Evolutionary conservation across 768 basidiomycete species (phyloP).

Genomic region (Hypsizygus marmoreus): DNA sequence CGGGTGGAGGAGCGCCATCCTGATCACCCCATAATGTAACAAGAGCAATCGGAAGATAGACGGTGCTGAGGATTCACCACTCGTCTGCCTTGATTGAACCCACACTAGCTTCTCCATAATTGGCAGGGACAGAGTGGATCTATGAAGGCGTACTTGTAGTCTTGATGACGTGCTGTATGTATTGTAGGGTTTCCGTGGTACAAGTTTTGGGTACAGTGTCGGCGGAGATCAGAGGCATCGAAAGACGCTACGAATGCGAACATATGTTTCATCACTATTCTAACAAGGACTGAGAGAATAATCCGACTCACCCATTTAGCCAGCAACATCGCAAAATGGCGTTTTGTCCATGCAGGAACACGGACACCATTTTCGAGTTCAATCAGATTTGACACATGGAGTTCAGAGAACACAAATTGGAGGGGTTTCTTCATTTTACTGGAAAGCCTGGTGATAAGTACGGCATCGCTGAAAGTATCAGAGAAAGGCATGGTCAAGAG

Average conservation of each 20-base stretch:
- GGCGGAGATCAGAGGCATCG: constrained; percentile 3
- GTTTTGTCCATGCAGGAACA: not conserved
- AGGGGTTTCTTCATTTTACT: not conserved
- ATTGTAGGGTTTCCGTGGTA: constrained; percentile 4
- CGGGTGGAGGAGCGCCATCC: too few species aligned
- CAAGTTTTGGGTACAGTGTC: not conserved
- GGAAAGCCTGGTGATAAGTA: not conserved
- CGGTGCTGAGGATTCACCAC: too few species aligned
- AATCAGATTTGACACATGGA: not conserved
- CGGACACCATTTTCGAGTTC: not conserved
- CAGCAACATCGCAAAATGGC: too few species aligned
- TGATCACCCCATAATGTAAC: constrained; percentile 31
- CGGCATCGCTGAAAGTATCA: not conserved
- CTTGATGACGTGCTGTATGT: too few species aligned
- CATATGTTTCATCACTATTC: too few species aligned
- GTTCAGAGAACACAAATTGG: too few species aligned
- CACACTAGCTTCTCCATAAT: constrained; percentile 27
- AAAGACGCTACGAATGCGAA: too few species aligned
- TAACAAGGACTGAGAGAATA: not conserved
- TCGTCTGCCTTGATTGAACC: constrained; percentile 38
- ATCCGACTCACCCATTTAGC: too few species aligned
- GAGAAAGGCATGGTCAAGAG: not conserved
- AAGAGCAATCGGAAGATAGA: too few species aligned
- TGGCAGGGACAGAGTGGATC: too few species aligned
- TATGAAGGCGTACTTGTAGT: too few species aligned